Conservation (phyloP, 2,329 filamentous ascomycete species). For the Zasmidium citrigriseum region DNA sequence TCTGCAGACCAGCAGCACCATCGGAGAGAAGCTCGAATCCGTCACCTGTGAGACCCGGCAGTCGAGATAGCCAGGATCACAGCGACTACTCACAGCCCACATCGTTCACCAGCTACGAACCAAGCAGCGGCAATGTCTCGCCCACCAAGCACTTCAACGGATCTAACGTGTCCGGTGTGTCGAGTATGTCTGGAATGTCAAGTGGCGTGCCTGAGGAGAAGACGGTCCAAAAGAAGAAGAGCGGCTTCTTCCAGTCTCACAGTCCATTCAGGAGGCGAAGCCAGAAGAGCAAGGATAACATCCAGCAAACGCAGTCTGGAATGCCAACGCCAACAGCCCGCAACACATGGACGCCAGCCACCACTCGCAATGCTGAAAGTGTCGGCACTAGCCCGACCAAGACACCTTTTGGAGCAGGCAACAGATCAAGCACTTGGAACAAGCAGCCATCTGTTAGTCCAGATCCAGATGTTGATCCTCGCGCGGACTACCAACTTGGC, state of each 20-base stretch:
- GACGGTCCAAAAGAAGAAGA: slow-evolving; percentile 68
- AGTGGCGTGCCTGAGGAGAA: slow-evolving; percentile 60
- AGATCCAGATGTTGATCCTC: slow-evolving; percentile 79
- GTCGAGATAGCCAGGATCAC: slow-evolving; percentile 70
- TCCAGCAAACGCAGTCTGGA: slow-evolving; percentile 40
- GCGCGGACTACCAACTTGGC: slow-evolving; percentile 89
- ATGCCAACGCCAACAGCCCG: slow-evolving; percentile 42
- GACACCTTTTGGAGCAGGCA: slow-evolving; percentile 29
- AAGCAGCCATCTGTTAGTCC: slow-evolving; percentile 41
- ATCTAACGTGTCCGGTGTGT: slow-evolving; percentile 32
- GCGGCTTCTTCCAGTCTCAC: slow-evolving; percentile 89
- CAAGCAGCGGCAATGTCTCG: slow-evolving; percentile 70
- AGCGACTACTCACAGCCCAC: slow-evolving; percentile 90
- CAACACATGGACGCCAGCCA: slow-evolving; percentile 56
- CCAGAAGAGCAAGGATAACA: slow-evolving; percentile 77
- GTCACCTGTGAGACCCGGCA: slow-evolving; percentile 73
- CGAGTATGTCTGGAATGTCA: slow-evolving; percentile 36
- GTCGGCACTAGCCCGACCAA: slow-evolving; percentile 46
- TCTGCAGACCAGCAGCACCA: slow-evolving; percentile 75
- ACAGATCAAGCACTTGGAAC: slow-evolving; percentile 34
- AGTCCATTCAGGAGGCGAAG: slow-evolving; percentile 84
- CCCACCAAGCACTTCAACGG: slow-evolving; percentile 63
- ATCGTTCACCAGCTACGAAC: slow-evolving; percentile 84
- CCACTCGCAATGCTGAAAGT: slow-evolving; percentile 39
- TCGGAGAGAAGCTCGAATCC: slow-evolving; percentile 70